Percentiles rank a stretch among this genome's conserved stretches.
Evolutionary conservation across 1,284 basidiomycete species (phyloP).

Genomic region (Ganoderma resinaceum): DNA sequence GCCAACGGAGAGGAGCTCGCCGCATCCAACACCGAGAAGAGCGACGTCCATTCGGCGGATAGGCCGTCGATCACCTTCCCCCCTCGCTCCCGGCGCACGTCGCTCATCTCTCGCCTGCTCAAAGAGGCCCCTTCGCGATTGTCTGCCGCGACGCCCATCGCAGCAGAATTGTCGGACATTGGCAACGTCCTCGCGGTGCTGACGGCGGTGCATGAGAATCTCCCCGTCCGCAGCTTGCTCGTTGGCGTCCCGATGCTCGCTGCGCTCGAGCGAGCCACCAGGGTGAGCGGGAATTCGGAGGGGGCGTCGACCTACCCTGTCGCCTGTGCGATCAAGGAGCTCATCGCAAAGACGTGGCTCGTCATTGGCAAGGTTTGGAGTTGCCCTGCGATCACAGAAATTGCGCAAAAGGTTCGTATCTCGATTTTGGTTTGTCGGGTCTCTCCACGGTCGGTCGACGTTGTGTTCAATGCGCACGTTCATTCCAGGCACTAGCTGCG

Average conservation of each 20-base stretch:
- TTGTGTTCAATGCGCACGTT: neutral
- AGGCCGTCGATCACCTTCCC: slow-evolving; percentile 56
- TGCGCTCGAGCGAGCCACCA: slow-evolving; percentile 69
- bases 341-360: slow-evolving; percentile 72
- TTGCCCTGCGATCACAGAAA: slow-evolving; percentile 55
- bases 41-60: slow-evolving; percentile 43
- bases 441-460: neutral
- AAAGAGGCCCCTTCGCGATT: slow-evolving; percentile 50
- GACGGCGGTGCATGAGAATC: slow-evolving; percentile 67
- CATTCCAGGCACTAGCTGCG: slow-evolving; percentile 25
- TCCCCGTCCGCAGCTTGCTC: slow-evolving; percentile 78
- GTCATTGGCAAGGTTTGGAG: slow-evolving; percentile 79
- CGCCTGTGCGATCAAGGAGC: slow-evolving; percentile 65
- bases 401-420: slow-evolving; percentile 62
- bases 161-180: slow-evolving; percentile 78
- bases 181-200: slow-evolving; percentile 77
- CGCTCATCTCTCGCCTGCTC: slow-evolving; percentile 58
- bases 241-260: slow-evolving; percentile 88
- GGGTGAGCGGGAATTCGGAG: slow-evolving; percentile 44
- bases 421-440: neutral
- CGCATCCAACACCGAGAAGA: slow-evolving; percentile 22
- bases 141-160: slow-evolving; percentile 56
- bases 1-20: slow-evolving; percentile 23
- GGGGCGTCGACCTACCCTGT: slow-evolving; percentile 51
- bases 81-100: slow-evolving; percentile 61